Base-by-base conservation (phyloP, 2,329 filamentous ascomycete genomes). In the Aspergillus tamarii region DNA sequence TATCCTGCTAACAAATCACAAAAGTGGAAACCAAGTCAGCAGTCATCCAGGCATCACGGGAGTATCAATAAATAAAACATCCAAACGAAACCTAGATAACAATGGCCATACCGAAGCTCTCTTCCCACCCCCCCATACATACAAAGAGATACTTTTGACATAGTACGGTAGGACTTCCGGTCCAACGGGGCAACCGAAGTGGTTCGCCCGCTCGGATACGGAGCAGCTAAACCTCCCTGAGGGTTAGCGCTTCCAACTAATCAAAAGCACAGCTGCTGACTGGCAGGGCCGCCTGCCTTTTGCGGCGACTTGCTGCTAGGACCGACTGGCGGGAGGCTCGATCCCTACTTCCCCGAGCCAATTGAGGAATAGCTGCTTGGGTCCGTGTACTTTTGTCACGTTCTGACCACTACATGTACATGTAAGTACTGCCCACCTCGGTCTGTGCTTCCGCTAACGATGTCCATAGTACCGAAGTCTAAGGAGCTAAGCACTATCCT, bases 331-430 rank as follows among this genome's bases (percentile, higher is more conserved):
- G 73, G 69, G 65, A 65, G 64, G 64, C 41, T 39, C 57, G 57
- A 62, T 66, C 72, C 74, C 67, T 73, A 69, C 66, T 75, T 74
- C 75, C 74, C 72, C 74, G 73, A 63, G 45, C 74, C 71, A 76
- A 77, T 77, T 68, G 74, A 54, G 39, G 59, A 53, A 21, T 19
- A 6, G n/a, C n/a, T 39, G 19, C 63, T 61, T 60, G 63, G 60
- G 67, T 65, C 64, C 63, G 64, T 63, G 73, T 75, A 76, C 72
- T 74, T 75, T 76, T 74, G 73, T 67, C 66, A 66, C 64, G 63
- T 64, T 68, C 61, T 65, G 62, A 63, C 61, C 54, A 57, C 55
- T 50, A 21, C 52, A 55, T 55, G 52, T 39, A 55, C 34, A 55
- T 55, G 52, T 39, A 55, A 39, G 52, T 54, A 54, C 52, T 54